Base-by-base conservation (phyloP, 1,139 yeast genomes). In the Yamadazyma oceani region DNA sequence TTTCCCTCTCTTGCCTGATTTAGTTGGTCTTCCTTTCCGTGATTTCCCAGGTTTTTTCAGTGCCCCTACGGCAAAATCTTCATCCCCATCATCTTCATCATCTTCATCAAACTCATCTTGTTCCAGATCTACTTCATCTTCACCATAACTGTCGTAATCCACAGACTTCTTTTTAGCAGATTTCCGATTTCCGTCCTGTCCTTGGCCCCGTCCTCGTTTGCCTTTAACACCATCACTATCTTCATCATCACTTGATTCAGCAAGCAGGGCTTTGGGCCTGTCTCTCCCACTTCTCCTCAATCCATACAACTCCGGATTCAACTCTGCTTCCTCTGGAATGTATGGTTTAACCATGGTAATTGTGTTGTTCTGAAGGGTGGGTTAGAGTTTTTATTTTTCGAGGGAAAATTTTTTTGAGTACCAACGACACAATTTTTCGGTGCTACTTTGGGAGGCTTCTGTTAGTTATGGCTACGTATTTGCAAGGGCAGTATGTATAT, bases 231-330 rank as follows among this genome's bases (percentile, higher is more conserved):
- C 69, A 17, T 62, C 71, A 10, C 6, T 5, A 25, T 68, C 64
- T 9, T 61, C 63, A 44, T 71, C 75, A 31, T 31, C 34, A 14
- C 35, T 40, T 5, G 31, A 19, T 29, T 36, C 35, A 24, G 30
- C 80, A 25, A 57, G 53, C 6, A 68, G 42, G 3, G 73, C 69
- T 13, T 61, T 61, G 17, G 60, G 56, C 48, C 82, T 76, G 15
- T 87, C 82, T 50, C 97, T 75, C 31, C 85, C 82, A 24, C 95
- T 85, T 51, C 97, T 76, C 58, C 97, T 78, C 43, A 92, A 73
- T 3, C 98, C 98, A 53, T 90, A 92, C 23, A 92, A 74, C 60
- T 88, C 96, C 2, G 98, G 97, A 59, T 88, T 80, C 38, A 69
- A 62, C 38, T 66, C 66, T 16, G 75, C 73, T 41, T 75, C 80